Base-by-base conservation (phyloP, 768 basidiomycete genomes). In the Tylopilus rubrobrunneus region DNA sequence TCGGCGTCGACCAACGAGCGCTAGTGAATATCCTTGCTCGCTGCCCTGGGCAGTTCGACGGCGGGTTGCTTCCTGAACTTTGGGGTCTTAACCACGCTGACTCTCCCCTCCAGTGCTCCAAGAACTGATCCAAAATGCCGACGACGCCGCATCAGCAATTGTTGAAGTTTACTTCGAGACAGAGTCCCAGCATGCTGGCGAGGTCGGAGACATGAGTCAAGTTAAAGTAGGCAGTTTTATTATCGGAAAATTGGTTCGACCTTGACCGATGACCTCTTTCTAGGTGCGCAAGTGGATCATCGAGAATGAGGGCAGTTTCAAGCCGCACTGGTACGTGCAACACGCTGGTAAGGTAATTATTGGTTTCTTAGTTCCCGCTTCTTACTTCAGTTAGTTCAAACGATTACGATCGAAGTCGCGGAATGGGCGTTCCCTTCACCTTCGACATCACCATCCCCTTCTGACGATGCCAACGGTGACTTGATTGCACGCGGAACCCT, bases 111-210 rank as follows among this genome's bases (percentile, higher is more conserved):
- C n/a, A n/a, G n/a, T n/a, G n/a, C n/a, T n/a, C n/a, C n/a, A n/a
- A n/a, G n/a, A n/a, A n/a, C n/a, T n/a, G n/a, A n/a, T n/a, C n/a
- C n/a, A n/a, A n/a, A n/a, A n/a, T n/a, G n/a, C n/a, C n/a, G n/a
- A n/a, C n/a, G n/a, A n/a, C n/a, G n/a, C n/a, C n/a, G n/a, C n/a
- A n/a, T 25, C 25, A 25, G 25, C 52, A 25, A 56, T 48, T 0
- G 66, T 76, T 9, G 65, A 76, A 53, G 62, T 78, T 6, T 66
- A 70, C 37, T 77, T 77, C 52, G 59, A 67, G 41, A 73, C 71
- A 1, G n/a, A 5, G 19, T 27, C n/a, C 23, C 43, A 10, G 19
- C 17, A 17, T 23, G 4, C 15, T 9, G 15, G 23, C n/a, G 7
- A 47, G n/a, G 12, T 15, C 10, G 19, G 33, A 1, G 56, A 61